A percentile compares a stretch with the other conserved stretches of the same genome.
These are phyloP conservation scores for Veloboletus limbatus DNA, from an alignment of 1,284 basidiomycete genomes.

Conservation along the genomic window DNA sequence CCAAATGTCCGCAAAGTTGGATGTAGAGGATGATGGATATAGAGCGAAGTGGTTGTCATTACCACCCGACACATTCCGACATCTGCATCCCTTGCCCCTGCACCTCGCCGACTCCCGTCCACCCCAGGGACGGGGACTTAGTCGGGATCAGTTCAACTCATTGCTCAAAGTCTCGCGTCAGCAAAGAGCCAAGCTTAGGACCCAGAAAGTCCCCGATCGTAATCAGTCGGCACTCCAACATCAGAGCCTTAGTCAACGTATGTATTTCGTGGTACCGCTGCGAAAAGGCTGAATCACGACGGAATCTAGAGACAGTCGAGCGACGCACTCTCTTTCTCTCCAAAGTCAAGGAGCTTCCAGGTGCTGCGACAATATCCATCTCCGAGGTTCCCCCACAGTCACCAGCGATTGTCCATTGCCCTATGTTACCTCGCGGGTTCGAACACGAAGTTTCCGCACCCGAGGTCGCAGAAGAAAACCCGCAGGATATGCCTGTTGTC, in stretches of 20 bases:
- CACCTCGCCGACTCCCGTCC: conserved; percentile 41
- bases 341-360: conserved; percentile 64
- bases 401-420: conserved; percentile 65
- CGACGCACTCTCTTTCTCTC: conserved; percentile 72
- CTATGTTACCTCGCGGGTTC: conserved; percentile 64
- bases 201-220: conserved; percentile 53
- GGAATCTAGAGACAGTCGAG: conserved; percentile 47
- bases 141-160: conserved; percentile 59
- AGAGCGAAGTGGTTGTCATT: conserved; percentile 57
- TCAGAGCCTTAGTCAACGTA: conserved; percentile 73
- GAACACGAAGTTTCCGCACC: conserved; percentile 60
- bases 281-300: background rate
- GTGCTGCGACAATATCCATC: conserved; percentile 51
- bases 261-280: conserved; percentile 18
- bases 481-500: conserved; percentile 26
- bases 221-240: conserved; percentile 71
- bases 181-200: conserved; percentile 43
- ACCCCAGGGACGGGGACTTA: conserved; percentile 50
- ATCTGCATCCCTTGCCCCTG: conserved; percentile 52
- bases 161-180: conserved; percentile 58
- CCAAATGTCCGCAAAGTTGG: conserved; percentile 25
- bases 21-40: conserved; percentile 45
- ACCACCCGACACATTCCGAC: conserved; percentile 44
- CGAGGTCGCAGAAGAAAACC: conserved; percentile 42
- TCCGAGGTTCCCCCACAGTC: conserved; percentile 70